Conservation (phyloP, 148 eudicot genomes). For the Mesembryanthemum crystallinum region DNA sequence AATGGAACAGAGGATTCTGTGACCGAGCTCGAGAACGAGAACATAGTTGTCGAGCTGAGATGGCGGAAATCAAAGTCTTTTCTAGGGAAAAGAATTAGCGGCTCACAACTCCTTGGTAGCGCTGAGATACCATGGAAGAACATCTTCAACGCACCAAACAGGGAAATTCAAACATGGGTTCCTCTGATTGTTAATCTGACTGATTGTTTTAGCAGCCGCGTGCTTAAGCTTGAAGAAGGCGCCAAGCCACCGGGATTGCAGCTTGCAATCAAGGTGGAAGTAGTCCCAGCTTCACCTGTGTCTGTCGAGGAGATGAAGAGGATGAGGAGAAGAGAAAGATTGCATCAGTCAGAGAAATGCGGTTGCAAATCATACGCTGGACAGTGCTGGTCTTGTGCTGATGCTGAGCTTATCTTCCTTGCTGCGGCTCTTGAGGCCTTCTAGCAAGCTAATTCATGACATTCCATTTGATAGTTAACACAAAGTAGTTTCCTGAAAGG, state of each 20-base stretch:
- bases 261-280: slow-evolving; percentile 36
- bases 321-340: slow-evolving; percentile 18
- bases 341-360: slow-evolving; percentile 32
- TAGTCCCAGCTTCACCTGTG: not conserved
- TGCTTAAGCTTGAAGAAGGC: slow-evolving; percentile 1
- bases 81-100: slow-evolving; percentile 25
- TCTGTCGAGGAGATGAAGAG: slow-evolving; percentile 12
- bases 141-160: slow-evolving; percentile 34
- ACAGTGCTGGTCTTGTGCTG: slow-evolving; percentile 28
- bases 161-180: slow-evolving; percentile 50
- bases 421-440: slow-evolving; percentile 33
- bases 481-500: not conserved
- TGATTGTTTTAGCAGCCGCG: slow-evolving; percentile 8
- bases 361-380: slow-evolving; percentile 30
- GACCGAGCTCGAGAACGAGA: slow-evolving; percentile 27
- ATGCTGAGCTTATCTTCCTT: slow-evolving; percentile 31
- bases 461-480: not conserved
- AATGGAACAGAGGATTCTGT: slow-evolving; percentile 36
- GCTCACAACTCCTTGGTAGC: slow-evolving; percentile 40
- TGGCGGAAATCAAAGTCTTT: slow-evolving; percentile 26
- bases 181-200: slow-evolving; percentile 21
- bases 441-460: slow-evolving; percentile 9
- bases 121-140: slow-evolving; percentile 53
- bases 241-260: slow-evolving; percentile 45
- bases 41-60: slow-evolving; percentile 44